phyloP scores from a whole-genome alignment of 441 rosid genomes.

The Francoa sonchifolia region DNA sequence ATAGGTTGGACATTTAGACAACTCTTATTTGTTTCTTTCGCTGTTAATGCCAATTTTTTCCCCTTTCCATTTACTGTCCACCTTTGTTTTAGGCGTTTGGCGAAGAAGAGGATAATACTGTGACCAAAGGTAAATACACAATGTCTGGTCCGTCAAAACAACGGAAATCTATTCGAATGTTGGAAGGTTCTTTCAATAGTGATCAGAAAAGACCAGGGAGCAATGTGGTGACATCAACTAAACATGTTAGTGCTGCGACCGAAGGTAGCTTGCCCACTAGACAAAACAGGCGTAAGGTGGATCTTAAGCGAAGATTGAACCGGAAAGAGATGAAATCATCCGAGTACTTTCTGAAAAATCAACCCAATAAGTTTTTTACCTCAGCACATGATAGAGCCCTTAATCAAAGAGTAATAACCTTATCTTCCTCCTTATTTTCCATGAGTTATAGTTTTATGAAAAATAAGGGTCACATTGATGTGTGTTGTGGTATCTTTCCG shows the following conservation, averaged over 20 bases:
- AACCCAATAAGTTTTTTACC: slow-evolving; percentile 15
- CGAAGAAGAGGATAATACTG: slow-evolving; percentile 31
- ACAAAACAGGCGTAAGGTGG: slow-evolving; percentile 58
- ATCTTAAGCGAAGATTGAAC: slow-evolving; percentile 29
- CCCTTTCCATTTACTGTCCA: neutral
- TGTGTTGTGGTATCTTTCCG: neutral
- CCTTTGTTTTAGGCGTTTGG: slow-evolving; percentile 33
- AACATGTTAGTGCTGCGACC: slow-evolving; percentile 30
- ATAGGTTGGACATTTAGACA: too few species aligned
- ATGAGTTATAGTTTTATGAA: neutral
- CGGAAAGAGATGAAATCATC: slow-evolving; percentile 26
- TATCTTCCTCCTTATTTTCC: slow-evolving; percentile 8
- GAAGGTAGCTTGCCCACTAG: slow-evolving; percentile 29
- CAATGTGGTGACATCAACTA: slow-evolving; percentile 24
- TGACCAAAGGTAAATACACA: slow-evolving; percentile 31
- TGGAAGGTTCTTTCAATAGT: slow-evolving; percentile 25
- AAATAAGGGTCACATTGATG: neutral
- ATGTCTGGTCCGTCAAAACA: slow-evolving; percentile 36
- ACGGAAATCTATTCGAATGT: slow-evolving; percentile 26
- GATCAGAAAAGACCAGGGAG: slow-evolving; percentile 29
- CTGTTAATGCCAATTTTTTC: neutral
- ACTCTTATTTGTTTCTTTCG: too few species aligned
- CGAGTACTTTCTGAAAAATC: slow-evolving; percentile 25
- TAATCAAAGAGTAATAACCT: slow-evolving; percentile 33
- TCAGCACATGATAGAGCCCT: slow-evolving; percentile 24